phyloP scores from a whole-genome alignment of 257 asterid genomes.

The Pogostemon cablin region DNA sequence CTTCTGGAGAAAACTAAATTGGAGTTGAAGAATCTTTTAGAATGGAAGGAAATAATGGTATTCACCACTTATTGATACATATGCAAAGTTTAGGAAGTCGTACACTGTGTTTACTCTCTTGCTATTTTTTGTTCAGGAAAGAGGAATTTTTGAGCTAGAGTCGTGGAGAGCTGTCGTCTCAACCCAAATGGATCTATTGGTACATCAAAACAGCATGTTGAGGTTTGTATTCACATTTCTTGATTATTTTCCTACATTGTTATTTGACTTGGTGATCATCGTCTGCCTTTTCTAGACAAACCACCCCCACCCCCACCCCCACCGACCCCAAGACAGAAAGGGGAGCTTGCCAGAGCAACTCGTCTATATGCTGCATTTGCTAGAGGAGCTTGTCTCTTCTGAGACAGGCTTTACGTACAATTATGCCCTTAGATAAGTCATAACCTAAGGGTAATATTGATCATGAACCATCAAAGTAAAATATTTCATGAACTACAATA shows the following conservation, averaged over 20 bases:
- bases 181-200: slow-evolving; percentile 60
- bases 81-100: not conserved
- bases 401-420: no score
- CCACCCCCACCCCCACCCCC: no score
- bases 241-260: slow-evolving; percentile 15
- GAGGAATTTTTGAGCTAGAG: slow-evolving; percentile 61
- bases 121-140: slow-evolving; percentile 52
- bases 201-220: slow-evolving; percentile 64
- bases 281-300: not conserved
- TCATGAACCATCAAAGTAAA: no score
- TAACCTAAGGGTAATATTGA: no score
- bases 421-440: no score
- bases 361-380: no score
- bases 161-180: slow-evolving; percentile 68
- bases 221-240: slow-evolving; percentile 56
- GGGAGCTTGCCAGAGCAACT: no score
- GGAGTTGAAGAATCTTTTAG: slow-evolving; percentile 74
- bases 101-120: slow-evolving; percentile 25
- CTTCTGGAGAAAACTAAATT: slow-evolving; percentile 69
- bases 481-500: no score
- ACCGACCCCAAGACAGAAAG: no score
- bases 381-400: no score
- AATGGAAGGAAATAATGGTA: slow-evolving; percentile 79
- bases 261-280: not conserved
- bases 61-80: slow-evolving; percentile 16